Evolutionary conservation across 75 land plant species (phyloP), one percentile per base, ranked within the genome.

Genomic region (Pinus albicaulis): DNA sequence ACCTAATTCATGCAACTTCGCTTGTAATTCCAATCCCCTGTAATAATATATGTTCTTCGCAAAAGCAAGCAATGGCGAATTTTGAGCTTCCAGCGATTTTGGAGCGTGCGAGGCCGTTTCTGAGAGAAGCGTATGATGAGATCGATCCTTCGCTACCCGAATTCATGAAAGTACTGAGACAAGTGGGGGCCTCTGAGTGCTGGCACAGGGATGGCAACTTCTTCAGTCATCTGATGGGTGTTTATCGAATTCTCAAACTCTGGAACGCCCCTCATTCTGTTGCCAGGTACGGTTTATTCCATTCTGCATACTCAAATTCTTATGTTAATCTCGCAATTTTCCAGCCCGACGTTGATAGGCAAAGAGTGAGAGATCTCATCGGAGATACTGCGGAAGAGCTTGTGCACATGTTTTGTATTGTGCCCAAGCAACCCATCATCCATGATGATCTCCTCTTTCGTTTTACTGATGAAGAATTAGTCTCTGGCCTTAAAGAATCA

Each of bases 171-270:
- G n/a, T n/a, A n/a, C n/a, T n/a, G n/a, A n/a, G n/a, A n/a, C n/a
- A n/a, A n/a, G n/a, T n/a, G n/a, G n/a, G n/a, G n/a, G n/a, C n/a
- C 36, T 86, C 90, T 4, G 98, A 95, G 84, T 95, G 98, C 87
- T 95, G 89, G 89, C 98, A 95, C 90, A 95, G 92, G 86, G 92
- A 95, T 77, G 92, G 95, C 71, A 91, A 78, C 82, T 95, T 95
- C 86, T 90, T 90, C 53, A 86, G 85, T 34, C 98, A 95, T 75
- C 81, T 95, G 17, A 24, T 87, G 64, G 90, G 85, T 74, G 78
- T 83, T 24, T 84, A 95, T 83, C 82, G 88, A 20, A 91, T 89
- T 55, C 95, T 92, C 74, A 84, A 87, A 77, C 78, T 95, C 25
- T 95, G 98, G 98, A 78, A 76, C 20, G 84, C 82, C 17, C 90